Evolutionary conservation across 2,329 filamentous ascomycete species (phyloP).

Genomic region (Alternaria sp.): DNA sequence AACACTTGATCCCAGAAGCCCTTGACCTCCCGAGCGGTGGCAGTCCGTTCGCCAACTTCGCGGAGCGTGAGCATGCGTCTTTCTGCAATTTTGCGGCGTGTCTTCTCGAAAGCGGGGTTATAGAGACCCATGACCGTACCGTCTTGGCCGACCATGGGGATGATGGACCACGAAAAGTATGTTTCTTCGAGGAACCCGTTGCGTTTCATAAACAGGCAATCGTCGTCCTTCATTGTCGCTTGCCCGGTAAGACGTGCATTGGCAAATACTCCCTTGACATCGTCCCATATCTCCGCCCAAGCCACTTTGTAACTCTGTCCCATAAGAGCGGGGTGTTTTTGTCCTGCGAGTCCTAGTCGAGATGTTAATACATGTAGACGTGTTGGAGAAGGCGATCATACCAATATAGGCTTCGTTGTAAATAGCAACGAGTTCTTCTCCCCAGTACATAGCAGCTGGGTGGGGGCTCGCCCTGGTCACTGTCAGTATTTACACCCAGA

Average conservation of each 20-base stretch:
- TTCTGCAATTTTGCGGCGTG: slow-evolving; percentile 78
- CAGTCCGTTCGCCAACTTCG: slow-evolving; percentile 79
- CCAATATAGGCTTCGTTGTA: slow-evolving; percentile 75
- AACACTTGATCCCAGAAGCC: slow-evolving; percentile 77
- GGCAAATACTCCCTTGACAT: slow-evolving; percentile 72
- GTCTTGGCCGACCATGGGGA: slow-evolving; percentile 77
- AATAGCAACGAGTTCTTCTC: slow-evolving; percentile 70
- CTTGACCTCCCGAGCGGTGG: slow-evolving; percentile 74
- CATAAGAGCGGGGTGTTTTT: slow-evolving; percentile 80
- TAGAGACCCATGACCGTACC: slow-evolving; percentile 79
- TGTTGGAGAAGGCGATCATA: slow-evolving; percentile 15
- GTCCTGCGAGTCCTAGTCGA: slow-evolving; percentile 66
- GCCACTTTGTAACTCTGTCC: slow-evolving; percentile 72
- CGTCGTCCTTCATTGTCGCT: slow-evolving; percentile 85
- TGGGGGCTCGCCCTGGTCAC: slow-evolving; percentile 47
- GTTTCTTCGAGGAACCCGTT: slow-evolving; percentile 78
- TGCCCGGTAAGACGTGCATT: slow-evolving; percentile 74
- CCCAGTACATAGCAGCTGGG: slow-evolving; percentile 82
- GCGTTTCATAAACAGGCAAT: slow-evolving; percentile 75
- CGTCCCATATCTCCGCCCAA: slow-evolving; percentile 79
- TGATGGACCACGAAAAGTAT: slow-evolving; percentile 84
- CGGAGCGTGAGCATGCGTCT: slow-evolving; percentile 80
- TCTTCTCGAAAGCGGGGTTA: slow-evolving; percentile 84
- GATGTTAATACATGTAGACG: slow-evolving; percentile 7
- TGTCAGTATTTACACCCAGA: slow-evolving; percentile 5